These are phyloP conservation scores for Kluyveromyces nonfermentans DNA, from an alignment of 805 yeast species.

Conservation along the genomic window DNA sequence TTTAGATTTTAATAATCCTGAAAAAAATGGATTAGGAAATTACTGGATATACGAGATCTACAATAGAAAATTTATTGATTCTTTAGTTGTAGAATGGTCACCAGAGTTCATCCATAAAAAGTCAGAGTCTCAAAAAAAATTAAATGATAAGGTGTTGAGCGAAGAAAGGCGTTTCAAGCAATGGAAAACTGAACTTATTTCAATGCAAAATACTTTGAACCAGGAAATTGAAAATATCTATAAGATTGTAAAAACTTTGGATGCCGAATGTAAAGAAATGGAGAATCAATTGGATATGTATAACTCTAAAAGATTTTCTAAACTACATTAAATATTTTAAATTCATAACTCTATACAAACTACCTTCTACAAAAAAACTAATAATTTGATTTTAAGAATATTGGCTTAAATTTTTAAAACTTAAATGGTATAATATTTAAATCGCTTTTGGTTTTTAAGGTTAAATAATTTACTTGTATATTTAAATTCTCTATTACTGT, in stretches of 20 bases:
- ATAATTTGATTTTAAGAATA: no score
- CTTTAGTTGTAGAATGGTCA: conserved; percentile 33
- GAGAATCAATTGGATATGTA: conserved; percentile 9
- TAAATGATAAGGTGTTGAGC: conserved; percentile 33
- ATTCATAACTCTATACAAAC: neutral
- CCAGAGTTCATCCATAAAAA: conserved; percentile 41
- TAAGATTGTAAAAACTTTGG: conserved; percentile 30
- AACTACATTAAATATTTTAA: neutral
- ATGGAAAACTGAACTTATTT: conserved; percentile 49
- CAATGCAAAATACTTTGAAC: conserved; percentile 48
- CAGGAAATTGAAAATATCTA: conserved; percentile 41
- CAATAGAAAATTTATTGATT: conserved; percentile 32
- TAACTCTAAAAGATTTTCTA: conserved; percentile 1
- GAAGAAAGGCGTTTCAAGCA: conserved; percentile 53
- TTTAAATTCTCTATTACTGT: no score
- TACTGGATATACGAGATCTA: conserved; percentile 33
- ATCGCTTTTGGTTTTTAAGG: no score
- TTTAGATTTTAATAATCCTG: conserved; percentile 22
- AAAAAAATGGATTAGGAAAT: conserved; percentile 29
- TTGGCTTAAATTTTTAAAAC: no score
- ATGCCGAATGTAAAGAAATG: conserved; percentile 22
- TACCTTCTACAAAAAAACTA: no score
- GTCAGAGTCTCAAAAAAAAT: conserved; percentile 34
- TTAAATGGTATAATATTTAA: no score
- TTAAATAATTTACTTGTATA: no score